Conservation (phyloP, 1,284 basidiomycete species). For the Sporisorium reilianum region DNA sequence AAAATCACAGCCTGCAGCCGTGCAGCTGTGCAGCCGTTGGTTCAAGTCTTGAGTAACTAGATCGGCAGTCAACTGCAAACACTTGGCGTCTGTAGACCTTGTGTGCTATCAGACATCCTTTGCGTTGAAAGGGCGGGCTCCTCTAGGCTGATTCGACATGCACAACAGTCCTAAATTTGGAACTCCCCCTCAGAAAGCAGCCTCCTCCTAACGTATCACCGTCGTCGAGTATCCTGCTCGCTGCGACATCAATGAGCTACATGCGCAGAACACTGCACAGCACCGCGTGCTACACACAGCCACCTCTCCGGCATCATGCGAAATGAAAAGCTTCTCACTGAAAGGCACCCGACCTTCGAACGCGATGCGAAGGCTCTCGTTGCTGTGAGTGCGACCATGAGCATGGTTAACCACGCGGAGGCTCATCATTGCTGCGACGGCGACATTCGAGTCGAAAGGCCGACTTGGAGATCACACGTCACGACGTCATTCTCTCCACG, state of each 20-base stretch:
- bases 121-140: too few relatives aligned
- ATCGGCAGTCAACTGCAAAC: slow-evolving; percentile 12
- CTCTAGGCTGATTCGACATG: too few relatives aligned
- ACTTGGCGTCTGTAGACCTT: slow-evolving; percentile 4
- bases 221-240: background rate
- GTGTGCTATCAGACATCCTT: too few relatives aligned
- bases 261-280: background rate
- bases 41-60: background rate
- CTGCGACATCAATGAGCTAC: background rate
- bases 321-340: background rate
- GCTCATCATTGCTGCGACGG: background rate
- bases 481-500: slow-evolving; percentile 5
- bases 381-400: background rate
- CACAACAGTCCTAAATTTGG: slow-evolving; percentile 19
- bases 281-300: background rate
- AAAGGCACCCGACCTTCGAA: background rate
- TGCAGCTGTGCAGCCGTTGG: too few relatives aligned
- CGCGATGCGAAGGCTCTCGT: background rate
- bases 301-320: background rate
- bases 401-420: background rate
- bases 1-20: background rate
- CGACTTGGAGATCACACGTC: background rate
- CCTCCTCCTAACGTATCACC: background rate
- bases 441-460: background rate
- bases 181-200: background rate